Base-by-base conservation (phyloP, 192 early-diverging fungal genomes). In the Coemansia sp. region DNA sequence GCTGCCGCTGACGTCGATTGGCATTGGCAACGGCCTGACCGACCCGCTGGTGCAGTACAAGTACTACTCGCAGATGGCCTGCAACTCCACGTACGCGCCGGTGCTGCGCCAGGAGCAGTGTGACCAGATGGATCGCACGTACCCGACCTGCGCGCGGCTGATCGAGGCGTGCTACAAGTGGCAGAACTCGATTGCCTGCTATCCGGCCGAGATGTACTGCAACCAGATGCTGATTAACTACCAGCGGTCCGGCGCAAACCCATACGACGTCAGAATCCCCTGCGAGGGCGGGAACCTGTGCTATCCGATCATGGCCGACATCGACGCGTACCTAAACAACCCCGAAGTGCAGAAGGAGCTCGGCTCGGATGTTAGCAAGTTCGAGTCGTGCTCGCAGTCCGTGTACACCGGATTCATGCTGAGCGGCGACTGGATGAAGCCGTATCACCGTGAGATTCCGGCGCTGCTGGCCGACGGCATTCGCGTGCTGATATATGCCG, bases 1-100 rank as follows among this genome's bases (percentile, higher is more conserved):
- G 29, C 83, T 95, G 67, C 83, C 87, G 27, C 81, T 92, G 50
- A 82, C 82, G 19, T 84, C 85, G 6, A 71, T 94, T 44, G 75
- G 87, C 25, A 90, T 98, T 52, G 93, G 96, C 20, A 97, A 99
- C 69, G 94, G 96, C 9, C 67, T 91, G 55, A 90, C 88, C 1
- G 91, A 99, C 45, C 90, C 92, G 27, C 73, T 88, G 42, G 75
- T 85, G 14, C 96, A 98, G 80, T 94, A 87, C 76, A 83, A 88
- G 70, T 84, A 90, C 60, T 98, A 94, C 68, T 80, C 87, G 6
- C 83, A 81, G 39, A 86, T 85, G 79, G 84, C 83, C 2, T 90
- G 84, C 66, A 77, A 87, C 50, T 82, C 78, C 30, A 79, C 81
- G 39, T 85, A 93, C 70, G 79, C 81, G 25, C 89, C 94, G 26